Evolutionary conservation across 2,329 filamentous ascomycete species (phyloP).

Genomic region (Delphinella strobiligena): DNA sequence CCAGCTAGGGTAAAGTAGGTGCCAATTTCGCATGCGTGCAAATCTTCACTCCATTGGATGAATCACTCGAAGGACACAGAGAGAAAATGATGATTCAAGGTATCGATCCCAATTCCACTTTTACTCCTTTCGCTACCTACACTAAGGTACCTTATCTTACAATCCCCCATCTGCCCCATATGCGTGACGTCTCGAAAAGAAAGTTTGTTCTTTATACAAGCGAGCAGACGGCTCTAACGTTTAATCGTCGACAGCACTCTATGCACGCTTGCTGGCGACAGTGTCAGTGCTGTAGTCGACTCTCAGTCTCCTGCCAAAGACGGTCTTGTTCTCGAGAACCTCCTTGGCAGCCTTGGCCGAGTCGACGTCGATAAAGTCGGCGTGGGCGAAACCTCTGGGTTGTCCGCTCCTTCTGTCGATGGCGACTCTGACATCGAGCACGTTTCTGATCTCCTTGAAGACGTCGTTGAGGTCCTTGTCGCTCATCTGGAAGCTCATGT

Average conservation of each 20-base stretch:
- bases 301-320: conserved; percentile 55
- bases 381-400: conserved; percentile 73
- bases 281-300: conserved; percentile 44
- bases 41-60: no score
- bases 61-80: no score
- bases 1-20: no score
- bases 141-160: background rate
- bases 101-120: no score
- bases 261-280: background rate
- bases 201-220: background rate
- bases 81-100: no score
- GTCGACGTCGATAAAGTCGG: conserved; percentile 60
- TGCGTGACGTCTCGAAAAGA: background rate
- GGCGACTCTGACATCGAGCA: conserved; percentile 67
- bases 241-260: no score
- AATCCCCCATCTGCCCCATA: background rate
- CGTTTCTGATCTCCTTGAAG: conserved; percentile 57
- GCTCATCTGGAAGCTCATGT: conserved; percentile 75
- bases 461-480: conserved; percentile 71
- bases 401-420: conserved; percentile 71
- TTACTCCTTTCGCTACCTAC: background rate
- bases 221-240: background rate
- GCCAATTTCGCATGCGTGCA: no score
- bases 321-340: conserved; percentile 40
- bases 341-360: conserved; percentile 51